Base-by-base conservation (phyloP, 2,329 filamentous ascomycete species). In the Colletotrichum orchidophilum region DNA sequence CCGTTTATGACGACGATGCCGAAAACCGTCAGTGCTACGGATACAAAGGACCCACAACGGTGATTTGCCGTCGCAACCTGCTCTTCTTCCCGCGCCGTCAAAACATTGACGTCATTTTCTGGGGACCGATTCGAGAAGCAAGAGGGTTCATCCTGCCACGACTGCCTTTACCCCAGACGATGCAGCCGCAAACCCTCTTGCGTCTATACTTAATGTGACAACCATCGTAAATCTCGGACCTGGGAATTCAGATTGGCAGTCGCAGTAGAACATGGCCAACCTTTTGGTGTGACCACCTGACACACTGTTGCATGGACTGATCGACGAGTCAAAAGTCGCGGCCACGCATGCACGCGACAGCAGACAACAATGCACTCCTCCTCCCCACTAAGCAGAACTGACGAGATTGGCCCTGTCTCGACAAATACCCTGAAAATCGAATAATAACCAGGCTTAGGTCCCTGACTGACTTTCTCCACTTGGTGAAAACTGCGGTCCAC, bases 151-250 rank as follows among this genome's bases (percentile, higher is more conserved):
- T 63, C 57, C 63, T 66, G 31, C 57, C 12, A 63, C 13, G 3
- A 50, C 3, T 13, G 49, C 57, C 63, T 71, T n/a, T 67, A 63
- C 68, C 68, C 68, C 63, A 68, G 68, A 63, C 68, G 52, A 67
- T 68, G 52, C 52, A 27, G 57, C 63, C 46, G 27, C 60, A 29
- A 29, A 24, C 49, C 49, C 49, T 26, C 49, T 13, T 52, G 21
- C 49, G 21, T 21, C n/a, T 9, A 8, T 21, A 49, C 6, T 6
- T 18, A 29, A 6, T 15, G 26, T 61, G 18, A 27, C 59, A 52
- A 24, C 29, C 59, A n/a, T 52, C 59, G 59, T 46, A 35, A 61
- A 60, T 13, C 31, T 70, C 39, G 39, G 55, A 61, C 61, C 63
- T 53, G 9, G 31, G 18, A 66, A 29, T 13, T 42, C 27, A 46